A percentile compares a stretch with the other conserved stretches of the same genome.
Conservation (phyloP, 164 flowering plant genomes). For the Malania oleifera region DNA sequence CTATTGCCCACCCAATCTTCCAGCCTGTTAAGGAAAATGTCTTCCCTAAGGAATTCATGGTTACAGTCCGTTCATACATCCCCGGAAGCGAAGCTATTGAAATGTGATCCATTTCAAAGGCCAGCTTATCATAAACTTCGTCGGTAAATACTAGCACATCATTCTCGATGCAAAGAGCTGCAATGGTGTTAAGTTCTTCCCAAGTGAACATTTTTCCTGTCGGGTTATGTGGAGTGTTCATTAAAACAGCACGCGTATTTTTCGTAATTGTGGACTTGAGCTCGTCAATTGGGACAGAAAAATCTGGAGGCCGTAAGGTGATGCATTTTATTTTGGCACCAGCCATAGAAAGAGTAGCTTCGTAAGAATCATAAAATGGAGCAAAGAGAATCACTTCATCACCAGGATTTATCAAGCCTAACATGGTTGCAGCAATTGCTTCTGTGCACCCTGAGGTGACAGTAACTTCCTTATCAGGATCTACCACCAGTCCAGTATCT, state of each 20-base stretch:
- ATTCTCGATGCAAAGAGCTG: conserved; percentile 81
- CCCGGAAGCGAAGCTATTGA: conserved; percentile 96
- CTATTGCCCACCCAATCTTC: conserved; percentile 99
- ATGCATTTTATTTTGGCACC: conserved; percentile 73
- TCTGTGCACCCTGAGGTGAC: conserved; percentile 98
- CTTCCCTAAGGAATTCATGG: conserved; percentile 91
- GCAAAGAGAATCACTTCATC: conserved; percentile 95
- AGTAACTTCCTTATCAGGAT: conserved; percentile 93
- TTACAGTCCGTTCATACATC: conserved; percentile 95
- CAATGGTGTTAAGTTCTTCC: conserved; percentile 68
- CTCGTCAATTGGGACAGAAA: conserved; percentile 74
- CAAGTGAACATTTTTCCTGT: conserved; percentile 89
- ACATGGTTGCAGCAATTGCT: conserved; percentile 93
- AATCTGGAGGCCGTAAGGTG: conserved; percentile 84
- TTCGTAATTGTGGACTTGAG: conserved; percentile 60
- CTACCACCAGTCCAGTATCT: conserved; percentile 76
- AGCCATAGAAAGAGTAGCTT: conserved; percentile 93
- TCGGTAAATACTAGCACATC: conserved; percentile 82
- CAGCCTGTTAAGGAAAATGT: conserved; percentile 96
- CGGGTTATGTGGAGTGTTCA: conserved; percentile 95
- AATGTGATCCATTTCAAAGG: conserved; percentile 93
- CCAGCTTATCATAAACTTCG: conserved; percentile 92
- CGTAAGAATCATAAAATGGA: conserved; percentile 95
- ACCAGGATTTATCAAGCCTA: conserved; percentile 91
- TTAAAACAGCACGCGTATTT: conserved; percentile 76